Conservation (phyloP, 352 stramenopile species). For the Pythium oligandrum region DNA sequence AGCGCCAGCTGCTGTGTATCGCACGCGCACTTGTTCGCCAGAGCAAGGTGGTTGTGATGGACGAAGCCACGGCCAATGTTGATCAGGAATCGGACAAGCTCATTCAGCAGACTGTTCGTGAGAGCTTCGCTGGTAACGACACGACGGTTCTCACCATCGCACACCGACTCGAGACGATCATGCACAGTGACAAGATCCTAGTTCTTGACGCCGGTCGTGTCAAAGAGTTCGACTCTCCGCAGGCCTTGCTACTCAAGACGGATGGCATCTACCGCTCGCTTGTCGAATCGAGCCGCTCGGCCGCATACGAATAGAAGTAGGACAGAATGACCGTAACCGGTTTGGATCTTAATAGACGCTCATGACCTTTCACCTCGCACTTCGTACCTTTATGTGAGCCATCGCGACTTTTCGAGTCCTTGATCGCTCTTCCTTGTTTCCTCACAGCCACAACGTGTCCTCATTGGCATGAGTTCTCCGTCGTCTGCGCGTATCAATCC, state of each 20-base stretch:
- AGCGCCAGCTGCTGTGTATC: constrained; percentile 29
- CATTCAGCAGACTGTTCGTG: constrained; percentile 72
- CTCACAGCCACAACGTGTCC: too few species aligned
- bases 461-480: constrained; percentile 35
- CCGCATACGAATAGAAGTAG: neutral
- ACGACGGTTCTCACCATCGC: constrained; percentile 93
- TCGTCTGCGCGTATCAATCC: constrained; percentile 35
- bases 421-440: too few species aligned
- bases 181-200: constrained; percentile 89
- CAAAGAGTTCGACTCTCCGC: constrained; percentile 88
- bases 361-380: too few species aligned
- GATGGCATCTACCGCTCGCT: constrained; percentile 40
- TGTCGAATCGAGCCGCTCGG: constrained; percentile 23
- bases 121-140: constrained; percentile 84
- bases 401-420: too few species aligned
- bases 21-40: constrained; percentile 64
- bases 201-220: constrained; percentile 88
- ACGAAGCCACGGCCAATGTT: constrained; percentile 92
- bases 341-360: too few species aligned
- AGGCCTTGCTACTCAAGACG: constrained; percentile 24
- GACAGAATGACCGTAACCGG: too few species aligned
- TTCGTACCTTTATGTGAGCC: too few species aligned
- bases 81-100: constrained; percentile 59
- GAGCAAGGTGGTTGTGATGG: constrained; percentile 91
- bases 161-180: constrained; percentile 92